These are phyloP conservation scores for Carnegiea gigantea DNA, from an alignment of 179 eudicot genomes.

Conservation along the genomic window DNA sequence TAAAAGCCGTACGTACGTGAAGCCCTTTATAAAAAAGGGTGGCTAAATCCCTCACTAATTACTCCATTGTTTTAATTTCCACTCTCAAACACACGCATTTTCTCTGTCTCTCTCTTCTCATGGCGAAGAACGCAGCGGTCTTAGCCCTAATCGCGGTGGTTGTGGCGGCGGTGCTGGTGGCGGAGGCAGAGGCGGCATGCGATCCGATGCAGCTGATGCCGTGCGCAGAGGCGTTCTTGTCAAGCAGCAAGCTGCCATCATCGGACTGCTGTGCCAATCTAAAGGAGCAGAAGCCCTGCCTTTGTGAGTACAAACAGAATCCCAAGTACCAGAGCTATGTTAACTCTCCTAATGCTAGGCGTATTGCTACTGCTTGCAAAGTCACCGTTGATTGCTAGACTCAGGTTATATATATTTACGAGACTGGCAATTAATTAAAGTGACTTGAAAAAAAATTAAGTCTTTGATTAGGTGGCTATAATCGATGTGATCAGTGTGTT, in stretches of 20 bases:
- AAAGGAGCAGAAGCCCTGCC: constrained; percentile 52
- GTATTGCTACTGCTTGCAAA: constrained; percentile 42
- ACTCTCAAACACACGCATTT: not conserved
- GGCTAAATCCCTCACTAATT: not conserved
- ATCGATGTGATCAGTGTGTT: not conserved
- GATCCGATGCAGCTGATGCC: constrained; percentile 37
- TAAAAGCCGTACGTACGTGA: not conserved
- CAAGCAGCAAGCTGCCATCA: constrained; percentile 30
- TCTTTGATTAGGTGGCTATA: too few species aligned
- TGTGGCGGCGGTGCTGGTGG: constrained; percentile 21
- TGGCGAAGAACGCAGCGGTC: constrained; percentile 15
- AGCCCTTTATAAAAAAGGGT: not conserved
- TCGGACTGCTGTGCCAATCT: constrained; percentile 44
- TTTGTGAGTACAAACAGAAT: constrained; percentile 48
- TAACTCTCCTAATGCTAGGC: constrained; percentile 45
- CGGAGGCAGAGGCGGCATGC: constrained; percentile 40
- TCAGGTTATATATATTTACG: too few species aligned
- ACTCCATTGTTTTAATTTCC: not conserved
- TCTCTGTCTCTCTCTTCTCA: not conserved
- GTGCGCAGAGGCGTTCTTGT: constrained; percentile 36
- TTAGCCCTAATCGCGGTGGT: constrained; percentile 18
- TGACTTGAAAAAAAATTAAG: too few species aligned
- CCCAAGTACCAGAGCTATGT: constrained; percentile 28
- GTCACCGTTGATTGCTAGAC: constrained; percentile 43
- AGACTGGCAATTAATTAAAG: too few species aligned